A percentile compares a stretch with the other conserved stretches of the same genome.
phyloP scores from a whole-genome alignment of 1,284 basidiomycete species.

The Stygiomarasmius scandens region DNA sequence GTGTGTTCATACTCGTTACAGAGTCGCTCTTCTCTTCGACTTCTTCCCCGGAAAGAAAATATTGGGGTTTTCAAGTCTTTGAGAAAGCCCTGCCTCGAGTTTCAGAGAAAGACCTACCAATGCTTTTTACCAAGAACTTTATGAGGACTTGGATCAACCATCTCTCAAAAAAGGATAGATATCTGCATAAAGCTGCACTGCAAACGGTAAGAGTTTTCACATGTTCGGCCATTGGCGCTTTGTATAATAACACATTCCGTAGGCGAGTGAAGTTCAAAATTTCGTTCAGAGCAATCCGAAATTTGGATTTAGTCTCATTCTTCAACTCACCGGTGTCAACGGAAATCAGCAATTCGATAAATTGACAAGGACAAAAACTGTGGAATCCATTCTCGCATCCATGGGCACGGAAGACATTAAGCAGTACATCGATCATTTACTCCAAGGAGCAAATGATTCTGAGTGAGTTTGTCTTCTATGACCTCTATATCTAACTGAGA shows the following conservation, averaged over 20 bases:
- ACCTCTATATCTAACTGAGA: not conserved
- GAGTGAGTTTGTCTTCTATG: conserved; percentile 21
- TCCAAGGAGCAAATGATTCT: conserved; percentile 61
- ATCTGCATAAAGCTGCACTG: conserved; percentile 86
- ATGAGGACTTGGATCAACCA: conserved; percentile 98
- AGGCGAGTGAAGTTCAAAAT: conserved; percentile 78
- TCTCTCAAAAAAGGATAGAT: conserved; percentile 83
- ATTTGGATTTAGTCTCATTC: conserved; percentile 83
- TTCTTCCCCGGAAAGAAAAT: conserved; percentile 88
- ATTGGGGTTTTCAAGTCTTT: conserved; percentile 95
- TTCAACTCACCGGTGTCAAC: conserved; percentile 86
- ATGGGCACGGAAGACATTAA: conserved; percentile 80
- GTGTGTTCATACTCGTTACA: conserved; percentile 33
- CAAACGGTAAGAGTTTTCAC: conserved; percentile 62
- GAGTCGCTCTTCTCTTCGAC: conserved; percentile 87
- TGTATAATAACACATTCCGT: conserved; percentile 5
- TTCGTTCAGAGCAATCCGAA: conserved; percentile 79
- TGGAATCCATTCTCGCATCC: conserved; percentile 82
- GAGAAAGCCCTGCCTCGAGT: conserved; percentile 78
- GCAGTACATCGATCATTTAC: conserved; percentile 76
- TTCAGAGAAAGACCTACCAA: conserved; percentile 68
- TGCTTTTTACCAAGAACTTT: conserved; percentile 94
- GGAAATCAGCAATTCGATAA: conserved; percentile 91
- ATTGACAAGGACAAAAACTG: conserved; percentile 91
- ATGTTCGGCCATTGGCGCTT: not conserved